Conservation (phyloP, 139 green algal species). For the Eudorina sp. region DNA sequence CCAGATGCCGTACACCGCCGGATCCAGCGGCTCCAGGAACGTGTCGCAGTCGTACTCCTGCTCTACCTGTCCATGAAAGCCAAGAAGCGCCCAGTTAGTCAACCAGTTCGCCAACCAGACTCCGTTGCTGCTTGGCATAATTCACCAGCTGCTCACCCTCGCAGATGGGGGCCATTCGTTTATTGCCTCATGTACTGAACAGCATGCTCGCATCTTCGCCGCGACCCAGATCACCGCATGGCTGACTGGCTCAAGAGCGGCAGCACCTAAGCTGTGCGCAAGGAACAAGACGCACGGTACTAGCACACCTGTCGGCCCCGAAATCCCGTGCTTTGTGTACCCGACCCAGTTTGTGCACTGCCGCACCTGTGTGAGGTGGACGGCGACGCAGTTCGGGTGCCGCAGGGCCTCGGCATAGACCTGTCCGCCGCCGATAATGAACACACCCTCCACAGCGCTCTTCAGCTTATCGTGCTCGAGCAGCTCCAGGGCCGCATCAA, state of each 20-base stretch:
- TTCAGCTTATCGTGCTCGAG: conserved; percentile 62
- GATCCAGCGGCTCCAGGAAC: conserved; percentile 83
- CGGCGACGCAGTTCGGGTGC: conserved; percentile 79
- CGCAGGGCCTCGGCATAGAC: conserved; percentile 80
- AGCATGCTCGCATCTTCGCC: no score
- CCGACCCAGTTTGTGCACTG: background rate
- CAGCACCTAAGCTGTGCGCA: no score
- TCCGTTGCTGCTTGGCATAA: no score
- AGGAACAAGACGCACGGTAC: no score
- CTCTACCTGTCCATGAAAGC: conserved; percentile 82
- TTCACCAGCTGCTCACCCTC: no score
- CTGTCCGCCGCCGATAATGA: conserved; percentile 97
- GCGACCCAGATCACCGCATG: no score
- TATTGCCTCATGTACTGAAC: no score
- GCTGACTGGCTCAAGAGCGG: no score
- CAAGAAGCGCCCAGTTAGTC: no score
- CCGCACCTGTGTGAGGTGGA: conserved; percentile 90
- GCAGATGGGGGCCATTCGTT: no score
- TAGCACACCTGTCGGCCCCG: no score
- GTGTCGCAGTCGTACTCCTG: conserved; percentile 90
- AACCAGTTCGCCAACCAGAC: no score
- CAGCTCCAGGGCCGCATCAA: conserved; percentile 83
- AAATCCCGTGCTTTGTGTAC: background rate
- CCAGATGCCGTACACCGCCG: conserved; percentile 82
- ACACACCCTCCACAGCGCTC: conserved; percentile 85